Base-by-base conservation (phyloP, 2,329 filamentous ascomycete genomes). In the Ophiocordyceps camponoti-leonardi region DNA sequence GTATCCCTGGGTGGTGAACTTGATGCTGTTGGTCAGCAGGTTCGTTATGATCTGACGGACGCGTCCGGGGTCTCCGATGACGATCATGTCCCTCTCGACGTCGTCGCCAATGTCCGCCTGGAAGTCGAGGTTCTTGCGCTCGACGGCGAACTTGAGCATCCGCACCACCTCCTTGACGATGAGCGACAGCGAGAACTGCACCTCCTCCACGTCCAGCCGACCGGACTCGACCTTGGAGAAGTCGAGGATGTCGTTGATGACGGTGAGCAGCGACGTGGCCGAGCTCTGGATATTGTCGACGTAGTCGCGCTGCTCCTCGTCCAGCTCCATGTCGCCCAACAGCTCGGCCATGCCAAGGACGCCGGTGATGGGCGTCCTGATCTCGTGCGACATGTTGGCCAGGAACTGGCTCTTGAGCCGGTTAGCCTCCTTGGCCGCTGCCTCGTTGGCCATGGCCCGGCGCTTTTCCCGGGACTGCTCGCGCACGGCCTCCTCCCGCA, bases 211-310 rank as follows among this genome's bases (percentile, higher is more conserved):
- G 58, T 92, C 86, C 67, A 94, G 80, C 59, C 86, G 82, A 53
- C 87, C 85, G 3, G 83, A 86, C 59, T 94, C 86, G 67, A 92
- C 86, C 61, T 94, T 93, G 26, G 87, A 94, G 58, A 94, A 93
- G 62, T 96, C 90, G 1, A 94, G 67, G 46, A 93, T 93, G 54
- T 94, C 86, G 55, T 94, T 93, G 61, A 94, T 95, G 43, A 95
- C 86, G 0, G 87, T 92, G 22, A 95, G 69, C 13, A 95, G 66
- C 16, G 92, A 78, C 57, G 95, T 87, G 0, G 86, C 86, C 43
- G 85, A 93, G 30, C 88, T 74, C 44, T 86, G 78, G 45, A 93
- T 92, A 14, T 86, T 90, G 56, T 93, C 86, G 4, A 85, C 83
- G 69, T 87, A 92, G 52, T 93, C 86, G 28, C 79, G 71, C 60